A percentile compares a stretch with the other conserved stretches of the same genome.
Conservation (phyloP, 331 rosid genomes). For the Quercus lobata region DNA sequence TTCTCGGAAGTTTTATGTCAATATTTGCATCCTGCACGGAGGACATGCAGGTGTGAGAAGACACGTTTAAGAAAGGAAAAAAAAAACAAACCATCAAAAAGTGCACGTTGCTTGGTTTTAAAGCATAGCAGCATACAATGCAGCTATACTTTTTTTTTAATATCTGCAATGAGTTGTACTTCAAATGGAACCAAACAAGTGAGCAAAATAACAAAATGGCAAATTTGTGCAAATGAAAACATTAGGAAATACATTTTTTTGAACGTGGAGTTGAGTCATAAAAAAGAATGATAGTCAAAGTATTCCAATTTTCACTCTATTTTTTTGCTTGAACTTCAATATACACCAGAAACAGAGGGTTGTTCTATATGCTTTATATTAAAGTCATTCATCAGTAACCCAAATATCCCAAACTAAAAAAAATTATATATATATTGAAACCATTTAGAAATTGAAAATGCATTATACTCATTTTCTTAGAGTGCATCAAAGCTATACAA, state of each 20-base stretch:
- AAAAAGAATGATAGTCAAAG: not conserved
- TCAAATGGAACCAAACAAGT: too few relatives aligned
- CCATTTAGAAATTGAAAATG: not conserved
- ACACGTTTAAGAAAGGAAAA: not conserved
- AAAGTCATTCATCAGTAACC: not conserved
- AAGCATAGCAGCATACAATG: not conserved
- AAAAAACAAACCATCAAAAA: not conserved
- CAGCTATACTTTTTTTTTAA: not conserved
- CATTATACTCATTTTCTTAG: not conserved
- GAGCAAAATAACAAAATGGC: too few relatives aligned
- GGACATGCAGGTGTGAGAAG: not conserved
- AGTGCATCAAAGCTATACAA: not conserved
- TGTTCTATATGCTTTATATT: not conserved
- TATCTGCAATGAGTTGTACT: too few relatives aligned
- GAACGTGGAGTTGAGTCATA: too few relatives aligned
- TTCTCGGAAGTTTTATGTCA: conserved; percentile 69
- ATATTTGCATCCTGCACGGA: conserved; percentile 52
- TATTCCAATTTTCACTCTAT: not conserved
- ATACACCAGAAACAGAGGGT: not conserved
- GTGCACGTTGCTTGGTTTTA: not conserved
- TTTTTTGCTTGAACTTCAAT: not conserved
- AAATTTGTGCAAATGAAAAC: too few relatives aligned
- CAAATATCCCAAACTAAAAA: not conserved
- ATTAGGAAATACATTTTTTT: too few relatives aligned
- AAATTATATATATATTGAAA: not conserved